Conservation (phyloP, 75 land plant species). For the Cunninghamia lanceolata region DNA sequence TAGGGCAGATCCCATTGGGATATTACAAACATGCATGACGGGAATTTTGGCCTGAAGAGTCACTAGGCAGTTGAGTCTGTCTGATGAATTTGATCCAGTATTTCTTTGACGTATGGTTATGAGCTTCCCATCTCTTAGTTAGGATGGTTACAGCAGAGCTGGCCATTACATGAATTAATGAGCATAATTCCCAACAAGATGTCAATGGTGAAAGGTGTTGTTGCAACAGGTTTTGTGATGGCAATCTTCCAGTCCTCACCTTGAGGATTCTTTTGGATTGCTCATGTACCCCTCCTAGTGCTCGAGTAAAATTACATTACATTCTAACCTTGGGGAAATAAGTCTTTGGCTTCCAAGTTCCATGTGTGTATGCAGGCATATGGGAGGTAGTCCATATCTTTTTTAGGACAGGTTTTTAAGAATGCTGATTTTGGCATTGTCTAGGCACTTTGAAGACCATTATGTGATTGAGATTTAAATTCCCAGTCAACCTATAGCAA, state of each 20-base stretch:
- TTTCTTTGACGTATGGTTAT: background rate
- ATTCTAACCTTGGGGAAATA: background rate
- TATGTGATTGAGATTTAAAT: background rate
- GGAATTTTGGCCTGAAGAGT: no score
- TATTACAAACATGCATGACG: no score
- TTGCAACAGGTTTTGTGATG: background rate
- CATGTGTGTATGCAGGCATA: background rate
- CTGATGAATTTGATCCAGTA: background rate
- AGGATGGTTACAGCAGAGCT: background rate
- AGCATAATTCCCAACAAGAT: background rate
- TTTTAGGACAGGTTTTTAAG: background rate
- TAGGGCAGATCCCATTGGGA: no score
- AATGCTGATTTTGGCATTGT: background rate
- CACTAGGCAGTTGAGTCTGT: background rate
- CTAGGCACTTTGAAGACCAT: background rate
- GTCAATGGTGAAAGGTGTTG: background rate
- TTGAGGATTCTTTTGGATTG: background rate
- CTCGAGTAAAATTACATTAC: constrained; percentile 1
- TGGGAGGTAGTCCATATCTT: background rate
- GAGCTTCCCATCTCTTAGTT: background rate
- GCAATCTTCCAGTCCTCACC: background rate
- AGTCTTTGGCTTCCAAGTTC: background rate
- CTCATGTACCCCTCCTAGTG: background rate
- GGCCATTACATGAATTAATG: background rate
- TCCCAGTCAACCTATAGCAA: no score